A percentile compares a stretch with the other conserved stretches of the same genome.
These are phyloP conservation scores for Vigna reflexopilosa DNA, from an alignment of 306 rosid species.

Conservation along the genomic window DNA sequence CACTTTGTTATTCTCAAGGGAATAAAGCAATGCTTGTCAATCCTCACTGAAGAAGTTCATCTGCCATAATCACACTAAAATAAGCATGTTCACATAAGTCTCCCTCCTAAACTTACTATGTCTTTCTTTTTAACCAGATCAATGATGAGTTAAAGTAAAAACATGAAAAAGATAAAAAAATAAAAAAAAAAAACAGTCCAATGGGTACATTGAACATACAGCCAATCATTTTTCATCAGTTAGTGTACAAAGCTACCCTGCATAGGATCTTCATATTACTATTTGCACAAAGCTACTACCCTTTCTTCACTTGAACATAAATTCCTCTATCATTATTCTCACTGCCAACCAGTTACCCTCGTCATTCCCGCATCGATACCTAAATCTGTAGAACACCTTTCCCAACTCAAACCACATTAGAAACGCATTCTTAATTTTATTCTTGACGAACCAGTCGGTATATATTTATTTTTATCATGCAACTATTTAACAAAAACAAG, in stretches of 20 bases:
- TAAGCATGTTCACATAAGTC: constrained; percentile 9
- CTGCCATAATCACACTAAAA: not conserved
- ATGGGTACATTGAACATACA: not conserved
- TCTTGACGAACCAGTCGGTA: not conserved
- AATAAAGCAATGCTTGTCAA: constrained; percentile 1
- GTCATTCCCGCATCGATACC: not conserved
- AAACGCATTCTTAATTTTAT: not conserved
- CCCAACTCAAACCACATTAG: no score
- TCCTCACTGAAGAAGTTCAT: constrained; percentile 17
- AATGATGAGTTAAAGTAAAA: not conserved
- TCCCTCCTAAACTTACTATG: not conserved
- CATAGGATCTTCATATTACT: not conserved
- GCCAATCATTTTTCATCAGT: no score
- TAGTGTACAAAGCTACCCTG: not conserved
- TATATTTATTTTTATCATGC: not conserved
- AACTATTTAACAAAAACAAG: not conserved
- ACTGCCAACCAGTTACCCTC: not conserved
- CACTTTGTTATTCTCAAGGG: constrained; percentile 10
- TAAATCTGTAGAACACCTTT: not conserved
- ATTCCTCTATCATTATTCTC: not conserved
- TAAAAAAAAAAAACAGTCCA: no score
- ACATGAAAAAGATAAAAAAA: no score
- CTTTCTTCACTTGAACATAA: not conserved
- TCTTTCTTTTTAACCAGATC: not conserved
- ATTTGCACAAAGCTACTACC: not conserved